phyloP scores from a whole-genome alignment of 805 yeast species.

The Suhomyces prunicola region DNA sequence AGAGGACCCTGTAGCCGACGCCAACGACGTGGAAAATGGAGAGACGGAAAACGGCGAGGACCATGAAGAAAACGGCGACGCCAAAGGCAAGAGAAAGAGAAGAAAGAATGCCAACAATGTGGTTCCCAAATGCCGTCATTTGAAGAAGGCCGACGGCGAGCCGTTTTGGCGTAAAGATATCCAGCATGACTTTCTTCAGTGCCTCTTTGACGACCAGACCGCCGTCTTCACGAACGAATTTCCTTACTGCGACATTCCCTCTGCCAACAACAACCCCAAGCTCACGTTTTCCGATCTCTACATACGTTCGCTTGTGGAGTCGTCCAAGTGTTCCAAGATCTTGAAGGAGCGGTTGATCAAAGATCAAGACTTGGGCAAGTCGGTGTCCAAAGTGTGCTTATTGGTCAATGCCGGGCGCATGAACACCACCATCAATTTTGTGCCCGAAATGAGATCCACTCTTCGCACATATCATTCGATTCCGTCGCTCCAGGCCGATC shows the following conservation, averaged over 20 bases:
- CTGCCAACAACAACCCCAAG: constrained; percentile 39
- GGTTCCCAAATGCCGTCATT: constrained; percentile 45
- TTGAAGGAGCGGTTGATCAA: constrained; percentile 70
- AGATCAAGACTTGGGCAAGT: constrained; percentile 60
- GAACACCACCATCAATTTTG: constrained; percentile 93
- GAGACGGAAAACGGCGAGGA: neutral
- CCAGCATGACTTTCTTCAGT: constrained; percentile 72
- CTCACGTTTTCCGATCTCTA: constrained; percentile 83
- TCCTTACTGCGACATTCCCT: constrained; percentile 38
- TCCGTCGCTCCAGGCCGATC: constrained; percentile 78
- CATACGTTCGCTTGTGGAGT: constrained; percentile 74
- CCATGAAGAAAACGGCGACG: constrained; percentile 10
- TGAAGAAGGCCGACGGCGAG: constrained; percentile 89
- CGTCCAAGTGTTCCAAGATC: constrained; percentile 78
- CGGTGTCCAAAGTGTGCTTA: constrained; percentile 78
- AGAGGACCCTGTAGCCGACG: neutral
- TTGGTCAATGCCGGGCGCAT: constrained; percentile 89
- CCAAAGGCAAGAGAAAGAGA: constrained; percentile 12
- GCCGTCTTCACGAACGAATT: constrained; percentile 68
- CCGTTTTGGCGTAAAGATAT: constrained; percentile 87
- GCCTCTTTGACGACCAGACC: constrained; percentile 59
- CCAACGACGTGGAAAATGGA: neutral
- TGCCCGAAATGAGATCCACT: constrained; percentile 92
- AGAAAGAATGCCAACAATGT: constrained; percentile 14
- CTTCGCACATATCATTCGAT: constrained; percentile 90